These are phyloP conservation scores for Dothiorella sarmentorum DNA, from an alignment of 2,329 filamentous ascomycete genomes.

Conservation along the genomic window DNA sequence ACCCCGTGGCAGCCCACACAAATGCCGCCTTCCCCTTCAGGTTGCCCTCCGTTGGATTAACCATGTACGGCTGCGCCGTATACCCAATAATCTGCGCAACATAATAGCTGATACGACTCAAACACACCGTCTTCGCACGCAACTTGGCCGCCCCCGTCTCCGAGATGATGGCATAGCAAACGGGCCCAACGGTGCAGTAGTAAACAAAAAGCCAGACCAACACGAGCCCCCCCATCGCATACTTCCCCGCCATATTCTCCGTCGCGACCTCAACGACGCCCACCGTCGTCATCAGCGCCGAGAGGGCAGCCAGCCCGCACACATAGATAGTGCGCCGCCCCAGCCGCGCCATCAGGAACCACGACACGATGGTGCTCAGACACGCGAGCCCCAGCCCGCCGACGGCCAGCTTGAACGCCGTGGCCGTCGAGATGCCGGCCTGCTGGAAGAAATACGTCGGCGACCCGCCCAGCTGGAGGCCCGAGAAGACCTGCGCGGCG, in stretches of 20 bases:
- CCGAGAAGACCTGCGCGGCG: slow-evolving; percentile 43
- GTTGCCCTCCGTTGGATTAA: slow-evolving; percentile 76
- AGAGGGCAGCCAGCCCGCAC: slow-evolving; percentile 58
- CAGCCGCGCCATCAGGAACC: slow-evolving; percentile 73
- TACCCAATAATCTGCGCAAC: slow-evolving; percentile 75
- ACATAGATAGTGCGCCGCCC: slow-evolving; percentile 72
- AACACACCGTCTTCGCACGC: slow-evolving; percentile 85
- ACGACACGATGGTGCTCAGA: slow-evolving; percentile 73
- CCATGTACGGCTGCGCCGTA: slow-evolving; percentile 82
- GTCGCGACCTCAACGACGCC: slow-evolving; percentile 57
- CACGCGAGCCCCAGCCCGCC: slow-evolving; percentile 63
- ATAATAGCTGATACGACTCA: slow-evolving; percentile 72
- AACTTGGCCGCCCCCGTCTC: slow-evolving; percentile 79
- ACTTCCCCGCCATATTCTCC: slow-evolving; percentile 44
- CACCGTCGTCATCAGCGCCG: slow-evolving; percentile 76
- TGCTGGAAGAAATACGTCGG: slow-evolving; percentile 46
- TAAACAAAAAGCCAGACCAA: slow-evolving; percentile 61
- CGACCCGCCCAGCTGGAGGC: slow-evolving; percentile 44
- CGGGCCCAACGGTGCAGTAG: slow-evolving; percentile 80
- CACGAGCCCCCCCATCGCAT: slow-evolving; percentile 31
- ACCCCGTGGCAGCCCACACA: slow-evolving; percentile 79
- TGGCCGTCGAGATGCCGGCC: slow-evolving; percentile 42
- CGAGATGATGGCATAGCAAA: slow-evolving; percentile 81
- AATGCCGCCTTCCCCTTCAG: slow-evolving; percentile 85
- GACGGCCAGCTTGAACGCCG: slow-evolving; percentile 44